Evolutionary conservation across 208 protist species (phyloP).

Genomic region (Tritrichomonas musculus): DNA sequence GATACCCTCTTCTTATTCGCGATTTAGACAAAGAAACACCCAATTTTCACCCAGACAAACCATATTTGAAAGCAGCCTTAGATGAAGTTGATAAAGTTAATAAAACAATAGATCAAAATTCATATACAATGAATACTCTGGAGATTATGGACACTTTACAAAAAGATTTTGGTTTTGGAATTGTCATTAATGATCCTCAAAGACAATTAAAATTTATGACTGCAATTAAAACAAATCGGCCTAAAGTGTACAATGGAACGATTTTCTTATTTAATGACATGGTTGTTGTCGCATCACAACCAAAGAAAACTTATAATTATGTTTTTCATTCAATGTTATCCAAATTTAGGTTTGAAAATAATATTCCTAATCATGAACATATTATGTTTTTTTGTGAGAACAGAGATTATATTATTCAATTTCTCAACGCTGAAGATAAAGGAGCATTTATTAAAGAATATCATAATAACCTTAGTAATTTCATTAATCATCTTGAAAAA

Average conservation of each 20-base stretch:
- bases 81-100: background rate
- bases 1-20: background rate
- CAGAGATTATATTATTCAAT: background rate
- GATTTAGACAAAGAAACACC: constrained; percentile 7
- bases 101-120: background rate
- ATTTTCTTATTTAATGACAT: constrained; percentile 25
- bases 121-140: background rate
- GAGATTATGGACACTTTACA: background rate
- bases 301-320: background rate
- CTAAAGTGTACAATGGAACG: background rate
- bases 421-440: background rate
- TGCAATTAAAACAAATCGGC: background rate
- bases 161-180: background rate
- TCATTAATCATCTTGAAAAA: background rate
- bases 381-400: background rate
- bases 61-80: background rate
- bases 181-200: background rate
- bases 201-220: background rate
- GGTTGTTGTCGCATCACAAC: background rate
- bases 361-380: background rate
- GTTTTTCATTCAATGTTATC: background rate
- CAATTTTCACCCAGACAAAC: background rate
- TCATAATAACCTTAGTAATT: background rate
- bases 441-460: background rate
- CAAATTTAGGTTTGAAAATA: background rate